A percentile compares a stretch with the other conserved stretches of the same genome.
Conservation (phyloP, 1,284 basidiomycete genomes). For the Schizophyllum amplum region DNA sequence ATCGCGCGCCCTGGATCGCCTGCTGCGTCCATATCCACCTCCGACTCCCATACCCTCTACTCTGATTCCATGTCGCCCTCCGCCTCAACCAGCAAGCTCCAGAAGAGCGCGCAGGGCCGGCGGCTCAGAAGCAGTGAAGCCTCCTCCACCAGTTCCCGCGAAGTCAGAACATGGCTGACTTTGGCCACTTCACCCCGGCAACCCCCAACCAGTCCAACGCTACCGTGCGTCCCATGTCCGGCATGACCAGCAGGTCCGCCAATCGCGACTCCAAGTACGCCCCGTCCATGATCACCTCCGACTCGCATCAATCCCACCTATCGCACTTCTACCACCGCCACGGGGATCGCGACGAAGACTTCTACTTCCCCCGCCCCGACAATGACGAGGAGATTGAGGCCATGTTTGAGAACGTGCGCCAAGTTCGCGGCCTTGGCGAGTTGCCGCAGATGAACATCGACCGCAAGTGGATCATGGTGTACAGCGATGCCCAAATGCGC, state of each 20-base stretch:
- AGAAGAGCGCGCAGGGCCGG: background rate
- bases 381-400: conserved; percentile 68
- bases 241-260: conserved; percentile 51
- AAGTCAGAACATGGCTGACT: conserved; percentile 38
- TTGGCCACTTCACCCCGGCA: conserved; percentile 32
- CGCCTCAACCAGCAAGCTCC: conserved; percentile 14
- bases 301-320: conserved; percentile 46
- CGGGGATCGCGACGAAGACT: conserved; percentile 44
- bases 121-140: conserved; percentile 48
- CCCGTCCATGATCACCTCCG: conserved; percentile 44
- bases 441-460: conserved; percentile 60
- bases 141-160: conserved; percentile 31
- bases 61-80: conserved; percentile 36
- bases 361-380: conserved; percentile 66
- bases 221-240: conserved; percentile 43
- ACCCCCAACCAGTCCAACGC: conserved; percentile 27
- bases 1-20: conserved; percentile 36
- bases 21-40: conserved; percentile 39
- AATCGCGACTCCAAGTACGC: conserved; percentile 52
- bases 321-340: conserved; percentile 48
- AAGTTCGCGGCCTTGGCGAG: conserved; percentile 56
- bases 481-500: conserved; percentile 75
- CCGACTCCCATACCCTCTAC: conserved; percentile 52
- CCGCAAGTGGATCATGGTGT: conserved; percentile 91
- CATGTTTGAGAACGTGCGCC: conserved; percentile 70